Conservation (phyloP, 495 filamentous ascomycete species). For the Bryoglossum gracile region DNA sequence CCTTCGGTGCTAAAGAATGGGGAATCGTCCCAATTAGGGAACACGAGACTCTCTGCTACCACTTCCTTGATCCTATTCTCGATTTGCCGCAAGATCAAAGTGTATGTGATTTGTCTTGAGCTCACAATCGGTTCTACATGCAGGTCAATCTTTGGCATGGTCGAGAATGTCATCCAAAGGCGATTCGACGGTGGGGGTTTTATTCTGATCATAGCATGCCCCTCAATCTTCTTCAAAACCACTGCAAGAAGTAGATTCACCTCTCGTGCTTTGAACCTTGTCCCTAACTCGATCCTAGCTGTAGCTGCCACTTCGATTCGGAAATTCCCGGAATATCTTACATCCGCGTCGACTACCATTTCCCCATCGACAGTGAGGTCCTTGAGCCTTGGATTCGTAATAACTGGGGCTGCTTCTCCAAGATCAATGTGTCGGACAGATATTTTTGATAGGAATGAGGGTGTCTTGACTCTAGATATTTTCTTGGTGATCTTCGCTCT, state of each 20-base stretch:
- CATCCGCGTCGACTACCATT: slow-evolving; percentile 73
- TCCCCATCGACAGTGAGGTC: slow-evolving; percentile 90
- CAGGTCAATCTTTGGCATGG: slow-evolving; percentile 86
- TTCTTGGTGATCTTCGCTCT: slow-evolving; percentile 90
- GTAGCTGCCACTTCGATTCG: slow-evolving; percentile 82
- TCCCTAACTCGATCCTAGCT: slow-evolving; percentile 81
- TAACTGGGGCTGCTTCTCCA: slow-evolving; percentile 77
- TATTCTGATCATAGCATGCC: slow-evolving; percentile 74
- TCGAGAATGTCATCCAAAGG: slow-evolving; percentile 88
- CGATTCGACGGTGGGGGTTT: slow-evolving; percentile 95
- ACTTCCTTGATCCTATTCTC: slow-evolving; percentile 92
- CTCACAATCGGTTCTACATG: slow-evolving; percentile 92
- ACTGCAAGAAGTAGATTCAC: slow-evolving; percentile 85
- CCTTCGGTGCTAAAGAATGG: slow-evolving; percentile 75
- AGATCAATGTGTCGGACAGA: slow-evolving; percentile 75
- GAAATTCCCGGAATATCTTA: slow-evolving; percentile 85
- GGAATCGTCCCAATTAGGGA: slow-evolving; percentile 91
- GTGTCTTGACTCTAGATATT: slow-evolving; percentile 87
- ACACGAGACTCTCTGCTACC: slow-evolving; percentile 84
- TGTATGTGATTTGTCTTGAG: slow-evolving; percentile 89
- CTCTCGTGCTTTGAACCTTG: slow-evolving; percentile 81
- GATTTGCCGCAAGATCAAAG: slow-evolving; percentile 83
- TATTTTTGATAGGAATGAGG: slow-evolving; percentile 78
- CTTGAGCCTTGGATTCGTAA: slow-evolving; percentile 82
- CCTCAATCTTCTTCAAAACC: slow-evolving; percentile 77